Conservation (phyloP, 1,284 basidiomycete species). For the Flammula alnicola region DNA sequence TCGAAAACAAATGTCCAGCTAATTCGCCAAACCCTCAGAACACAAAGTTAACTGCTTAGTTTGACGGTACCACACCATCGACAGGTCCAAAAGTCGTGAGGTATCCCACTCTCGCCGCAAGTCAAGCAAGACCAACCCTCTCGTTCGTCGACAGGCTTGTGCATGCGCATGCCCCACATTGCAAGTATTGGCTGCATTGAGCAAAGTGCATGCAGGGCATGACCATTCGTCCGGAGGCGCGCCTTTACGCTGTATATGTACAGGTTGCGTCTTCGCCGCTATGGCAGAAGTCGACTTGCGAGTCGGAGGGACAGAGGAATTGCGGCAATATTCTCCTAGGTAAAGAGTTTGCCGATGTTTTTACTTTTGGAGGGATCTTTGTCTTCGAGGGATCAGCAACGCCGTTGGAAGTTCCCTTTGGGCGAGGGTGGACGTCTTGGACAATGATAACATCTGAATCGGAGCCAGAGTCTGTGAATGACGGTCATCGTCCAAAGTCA, state of each 20-base stretch:
- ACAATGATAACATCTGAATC: conserved; percentile 37
- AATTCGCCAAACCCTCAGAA: neutral
- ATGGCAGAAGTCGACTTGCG: no score
- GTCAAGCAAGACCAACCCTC: conserved; percentile 69
- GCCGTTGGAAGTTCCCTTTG: conserved; percentile 1
- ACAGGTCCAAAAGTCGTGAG: conserved; percentile 77
- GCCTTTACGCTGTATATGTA: neutral
- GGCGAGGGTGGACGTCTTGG: conserved; percentile 22
- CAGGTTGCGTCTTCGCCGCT: neutral
- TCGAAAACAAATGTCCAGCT: neutral
- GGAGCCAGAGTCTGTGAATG: conserved; percentile 21
- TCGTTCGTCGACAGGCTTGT: conserved; percentile 46
- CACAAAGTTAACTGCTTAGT: conserved; percentile 39
- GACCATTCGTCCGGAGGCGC: conserved; percentile 52
- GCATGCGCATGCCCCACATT: conserved; percentile 68
- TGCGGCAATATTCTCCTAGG: no score
- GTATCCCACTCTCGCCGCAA: conserved; percentile 69
- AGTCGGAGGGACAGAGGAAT: no score
- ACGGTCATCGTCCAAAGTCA: conserved; percentile 49
- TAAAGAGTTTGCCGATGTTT: neutral
- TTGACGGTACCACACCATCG: conserved; percentile 72
- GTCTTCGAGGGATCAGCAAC: conserved; percentile 27
- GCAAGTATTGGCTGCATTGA: conserved; percentile 56
- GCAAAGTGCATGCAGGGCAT: conserved; percentile 74
- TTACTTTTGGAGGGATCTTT: neutral